Evolutionary conservation across 331 rosid species (phyloP).

Genomic region (Malus hybrid): DNA sequence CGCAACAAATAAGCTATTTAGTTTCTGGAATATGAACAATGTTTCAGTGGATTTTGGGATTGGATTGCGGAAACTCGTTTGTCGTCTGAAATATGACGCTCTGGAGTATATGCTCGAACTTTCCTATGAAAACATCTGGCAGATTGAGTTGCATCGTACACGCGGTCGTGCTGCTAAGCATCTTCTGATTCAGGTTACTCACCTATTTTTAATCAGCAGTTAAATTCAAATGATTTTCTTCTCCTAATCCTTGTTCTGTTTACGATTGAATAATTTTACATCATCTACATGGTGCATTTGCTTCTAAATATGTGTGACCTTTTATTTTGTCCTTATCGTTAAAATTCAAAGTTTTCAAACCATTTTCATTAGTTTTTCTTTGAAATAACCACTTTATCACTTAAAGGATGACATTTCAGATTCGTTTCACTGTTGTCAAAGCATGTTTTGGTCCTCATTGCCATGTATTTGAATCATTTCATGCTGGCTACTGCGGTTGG

Average conservation of each 20-base stretch:
- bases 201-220: too few species aligned
- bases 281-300: not conserved
- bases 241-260: not conserved
- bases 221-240: too few species aligned
- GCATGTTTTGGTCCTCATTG: not conserved
- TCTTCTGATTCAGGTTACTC: slow-evolving; percentile 71
- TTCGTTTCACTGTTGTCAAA: not conserved
- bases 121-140: slow-evolving; percentile 72
- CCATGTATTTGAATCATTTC: not conserved
- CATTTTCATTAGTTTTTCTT: not conserved
- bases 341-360: too few species aligned
- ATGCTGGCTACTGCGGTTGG: not conserved
- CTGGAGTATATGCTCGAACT: slow-evolving; percentile 53
- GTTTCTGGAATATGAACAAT: slow-evolving; percentile 30
- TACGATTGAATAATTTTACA: not conserved
- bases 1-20: slow-evolving; percentile 32
- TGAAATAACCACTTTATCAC: not conserved
- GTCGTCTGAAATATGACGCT: slow-evolving; percentile 11
- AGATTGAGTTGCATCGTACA: slow-evolving; percentile 48
- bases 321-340: too few species aligned
- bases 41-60: slow-evolving; percentile 47
- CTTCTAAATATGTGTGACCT: not conserved
- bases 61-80: slow-evolving; percentile 47
- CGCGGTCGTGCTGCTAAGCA: slow-evolving; percentile 27
- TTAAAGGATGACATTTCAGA: too few species aligned